These are phyloP conservation scores for Scheffersomyces lignicola DNA, from an alignment of 1,139 yeast species.

Conservation along the genomic window DNA sequence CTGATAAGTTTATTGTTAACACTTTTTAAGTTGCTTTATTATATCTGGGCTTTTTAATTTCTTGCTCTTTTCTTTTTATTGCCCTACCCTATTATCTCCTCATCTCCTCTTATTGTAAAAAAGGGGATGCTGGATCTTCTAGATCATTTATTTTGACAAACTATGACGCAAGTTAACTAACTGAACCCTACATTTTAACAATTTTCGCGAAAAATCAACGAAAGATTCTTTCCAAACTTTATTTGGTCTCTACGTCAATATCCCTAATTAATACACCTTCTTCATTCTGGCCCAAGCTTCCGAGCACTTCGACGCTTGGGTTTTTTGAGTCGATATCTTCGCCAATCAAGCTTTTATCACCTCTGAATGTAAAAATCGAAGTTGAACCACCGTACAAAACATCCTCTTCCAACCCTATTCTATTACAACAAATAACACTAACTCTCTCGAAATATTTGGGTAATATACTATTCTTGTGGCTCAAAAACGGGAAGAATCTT, in stretches of 20 bases:
- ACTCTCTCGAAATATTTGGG: slow-evolving; percentile 26
- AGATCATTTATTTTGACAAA: too few relatives aligned
- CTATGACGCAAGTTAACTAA: too few relatives aligned
- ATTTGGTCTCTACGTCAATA: slow-evolving; percentile 33
- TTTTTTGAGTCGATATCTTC: slow-evolving; percentile 31
- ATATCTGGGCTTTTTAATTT: too few relatives aligned
- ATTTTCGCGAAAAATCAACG: not conserved
- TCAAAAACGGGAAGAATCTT: slow-evolving; percentile 66
- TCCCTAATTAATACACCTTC: slow-evolving; percentile 66
- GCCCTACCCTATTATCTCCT: too few relatives aligned
- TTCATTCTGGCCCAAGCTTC: slow-evolving; percentile 57
- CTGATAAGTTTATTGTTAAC: too few relatives aligned
- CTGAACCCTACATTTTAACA: too few relatives aligned
- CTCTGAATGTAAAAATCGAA: slow-evolving; percentile 53
- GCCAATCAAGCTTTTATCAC: slow-evolving; percentile 16
- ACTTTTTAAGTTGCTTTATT: too few relatives aligned
- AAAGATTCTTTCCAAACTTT: slow-evolving; percentile 1
- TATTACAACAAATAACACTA: slow-evolving; percentile 58
- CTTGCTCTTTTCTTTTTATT: too few relatives aligned
- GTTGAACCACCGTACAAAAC: slow-evolving; percentile 76
- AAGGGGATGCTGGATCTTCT: too few relatives aligned
- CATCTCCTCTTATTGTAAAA: too few relatives aligned
- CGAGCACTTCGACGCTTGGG: slow-evolving; percentile 52
- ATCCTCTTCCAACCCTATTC: slow-evolving; percentile 73
- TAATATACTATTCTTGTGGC: slow-evolving; percentile 34